These are phyloP conservation scores for Aspergillus ustus DNA, from an alignment of 2,329 filamentous ascomycete species.

Conservation along the genomic window DNA sequence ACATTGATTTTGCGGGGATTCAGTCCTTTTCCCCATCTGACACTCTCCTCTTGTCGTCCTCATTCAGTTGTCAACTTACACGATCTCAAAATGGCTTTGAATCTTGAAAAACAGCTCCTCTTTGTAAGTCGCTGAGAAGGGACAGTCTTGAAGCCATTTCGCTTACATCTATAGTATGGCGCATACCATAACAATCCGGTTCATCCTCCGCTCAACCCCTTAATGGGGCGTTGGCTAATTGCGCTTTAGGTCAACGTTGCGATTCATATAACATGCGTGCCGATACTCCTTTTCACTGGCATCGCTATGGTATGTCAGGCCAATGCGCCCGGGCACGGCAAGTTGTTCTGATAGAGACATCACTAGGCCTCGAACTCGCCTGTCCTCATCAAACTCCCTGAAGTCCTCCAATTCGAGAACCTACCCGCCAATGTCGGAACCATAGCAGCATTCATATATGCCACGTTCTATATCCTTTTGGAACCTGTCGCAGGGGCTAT, in stretches of 20 bases:
- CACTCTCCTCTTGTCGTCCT: not conserved
- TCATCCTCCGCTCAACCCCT: constrained; percentile 30
- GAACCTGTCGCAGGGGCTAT: constrained; percentile 88
- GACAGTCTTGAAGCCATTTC: constrained; percentile 17
- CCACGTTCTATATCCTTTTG: constrained; percentile 83
- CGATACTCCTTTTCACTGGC: constrained; percentile 62
- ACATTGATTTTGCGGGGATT: not conserved
- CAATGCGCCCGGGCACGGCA: not conserved
- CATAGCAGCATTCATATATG: constrained; percentile 65
- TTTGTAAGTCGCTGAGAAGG: constrained; percentile 56
- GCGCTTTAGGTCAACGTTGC: constrained; percentile 62
- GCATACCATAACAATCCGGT: constrained; percentile 69
- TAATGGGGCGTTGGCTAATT: constrained; percentile 26
- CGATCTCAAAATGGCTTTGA: constrained; percentile 50
- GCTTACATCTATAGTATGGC: constrained; percentile 58
- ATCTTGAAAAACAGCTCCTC: constrained; percentile 68
- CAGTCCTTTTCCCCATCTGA: not conserved
- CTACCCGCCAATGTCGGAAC: constrained; percentile 66
- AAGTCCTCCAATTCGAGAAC: constrained; percentile 58
- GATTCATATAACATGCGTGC: constrained; percentile 69
- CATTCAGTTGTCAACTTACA: not conserved
- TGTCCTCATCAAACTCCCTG: constrained; percentile 58
- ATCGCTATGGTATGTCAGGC: constrained; percentile 60
- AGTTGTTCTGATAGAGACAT: constrained; percentile 8
- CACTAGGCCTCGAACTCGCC: constrained; percentile 60